Conservation (phyloP, 140 eudicot species). For the Ambrosia hybrid region DNA sequence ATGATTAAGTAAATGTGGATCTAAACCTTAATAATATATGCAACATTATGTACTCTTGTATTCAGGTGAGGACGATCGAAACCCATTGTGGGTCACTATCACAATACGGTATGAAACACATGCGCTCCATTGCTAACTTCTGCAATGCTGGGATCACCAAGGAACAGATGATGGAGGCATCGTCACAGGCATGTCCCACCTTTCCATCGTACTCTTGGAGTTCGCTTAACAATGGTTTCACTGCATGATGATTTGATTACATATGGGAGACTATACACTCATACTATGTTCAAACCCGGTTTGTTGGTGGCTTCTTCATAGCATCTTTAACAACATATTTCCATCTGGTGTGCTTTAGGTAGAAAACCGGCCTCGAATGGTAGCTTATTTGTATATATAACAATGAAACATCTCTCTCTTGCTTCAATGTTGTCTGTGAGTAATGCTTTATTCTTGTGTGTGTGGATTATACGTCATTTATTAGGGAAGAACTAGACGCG, state of each 20-base stretch:
- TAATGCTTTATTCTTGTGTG: background rate
- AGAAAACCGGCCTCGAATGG: background rate
- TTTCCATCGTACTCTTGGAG: constrained; percentile 77
- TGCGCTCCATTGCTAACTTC: constrained; percentile 77
- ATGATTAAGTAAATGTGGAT: background rate
- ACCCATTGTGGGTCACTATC: constrained; percentile 68
- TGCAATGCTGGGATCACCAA: constrained; percentile 67
- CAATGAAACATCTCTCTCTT: background rate
- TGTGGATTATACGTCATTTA: background rate
- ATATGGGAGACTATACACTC: background rate
- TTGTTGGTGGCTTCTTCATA: constrained; percentile 5
- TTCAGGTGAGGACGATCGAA: constrained; percentile 74
- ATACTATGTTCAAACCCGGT: background rate
- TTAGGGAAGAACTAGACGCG: background rate
- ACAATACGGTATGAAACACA: constrained; percentile 83
- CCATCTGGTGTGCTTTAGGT: constrained; percentile 14
- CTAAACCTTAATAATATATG: background rate
- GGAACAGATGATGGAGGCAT: constrained; percentile 66
- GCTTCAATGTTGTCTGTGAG: background rate
- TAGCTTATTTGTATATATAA: constrained; percentile 20
- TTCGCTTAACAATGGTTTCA: constrained; percentile 62
- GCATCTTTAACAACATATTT: constrained; percentile 3
- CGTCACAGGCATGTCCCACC: constrained; percentile 60
- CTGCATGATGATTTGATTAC: constrained; percentile 40
- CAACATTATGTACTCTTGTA: background rate